Base-by-base conservation (phyloP, 2,329 filamentous ascomycete genomes). In the Neonectria ditissima region DNA sequence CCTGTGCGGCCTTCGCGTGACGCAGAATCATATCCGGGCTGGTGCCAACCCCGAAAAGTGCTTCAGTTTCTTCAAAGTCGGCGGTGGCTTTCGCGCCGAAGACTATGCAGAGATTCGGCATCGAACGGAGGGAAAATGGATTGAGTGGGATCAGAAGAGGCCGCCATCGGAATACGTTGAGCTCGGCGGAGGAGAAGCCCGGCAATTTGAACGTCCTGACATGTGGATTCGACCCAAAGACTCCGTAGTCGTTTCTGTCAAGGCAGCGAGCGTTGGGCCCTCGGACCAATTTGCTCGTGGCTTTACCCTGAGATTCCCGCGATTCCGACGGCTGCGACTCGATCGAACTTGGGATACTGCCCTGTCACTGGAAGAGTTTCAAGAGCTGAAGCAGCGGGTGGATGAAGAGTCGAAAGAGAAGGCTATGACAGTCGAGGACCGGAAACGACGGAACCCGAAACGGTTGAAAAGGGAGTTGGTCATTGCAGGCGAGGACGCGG, bases 51-150 rank as follows among this genome's bases (percentile, higher is more conserved):
- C 89, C 0, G 91, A 92, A 79, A 94, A 93, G 77, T 97, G 90
- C 74, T 92, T 90, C 72, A 97, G 94, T n/a, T 97, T 99, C 80
- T 97, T 94, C 84, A 97, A 96, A 78, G 96, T 99, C 16, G 96
- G 96, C n/a, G 96, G 96, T 56, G 96, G 96, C 0, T 94, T 98
- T 76, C 89, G 87, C 14, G 91, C 89, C 1, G 88, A 92, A 55
- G 96, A 99, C 74, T 98, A 97, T 76, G 89, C 91, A 0, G 88
- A 91, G 61, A 90, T 99, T 48, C 85, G 89, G 5, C 93, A 97
- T 73, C 86, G 89, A 24, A 98, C 95, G 0, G 92, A 97, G 62
- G 94, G 92, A 5, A 97, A 97, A 77, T 99, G 96, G 96, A 85
- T 86, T 13, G 87, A 92, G 32, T 99, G 94, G 93, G 90, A 97